phyloP scores from a whole-genome alignment of 163 green algal species.

The Coccomyxa subellipsoidea region DNA sequence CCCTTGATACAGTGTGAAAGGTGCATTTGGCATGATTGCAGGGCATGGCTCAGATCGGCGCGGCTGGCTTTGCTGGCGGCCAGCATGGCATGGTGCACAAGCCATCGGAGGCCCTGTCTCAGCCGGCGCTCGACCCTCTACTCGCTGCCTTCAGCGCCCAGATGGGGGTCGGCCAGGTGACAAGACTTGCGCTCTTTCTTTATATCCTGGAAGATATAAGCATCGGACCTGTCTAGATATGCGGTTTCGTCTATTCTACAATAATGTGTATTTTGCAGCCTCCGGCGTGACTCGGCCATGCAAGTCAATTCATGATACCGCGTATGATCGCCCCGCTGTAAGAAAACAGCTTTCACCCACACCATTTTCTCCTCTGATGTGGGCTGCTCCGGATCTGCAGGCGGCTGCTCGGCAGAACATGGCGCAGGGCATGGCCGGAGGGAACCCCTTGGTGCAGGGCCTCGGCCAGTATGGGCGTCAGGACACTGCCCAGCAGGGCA shows the following conservation, averaged over 20 bases:
- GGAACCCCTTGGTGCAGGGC: not conserved
- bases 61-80: not conserved
- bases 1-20: too few species aligned
- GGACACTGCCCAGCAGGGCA: not conserved
- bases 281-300: too few species aligned
- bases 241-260: too few species aligned
- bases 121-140: not conserved
- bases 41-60: not conserved
- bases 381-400: not conserved
- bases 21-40: not conserved
- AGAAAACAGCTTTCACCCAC: too few species aligned
- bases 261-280: too few species aligned
- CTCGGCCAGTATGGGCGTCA: not conserved
- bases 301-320: too few species aligned
- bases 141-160: not conserved
- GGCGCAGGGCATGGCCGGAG: not conserved
- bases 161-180: not conserved
- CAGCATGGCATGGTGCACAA: not conserved
- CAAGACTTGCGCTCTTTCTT: too few species aligned
- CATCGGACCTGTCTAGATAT: too few species aligned
- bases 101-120: not conserved
- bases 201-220: too few species aligned
- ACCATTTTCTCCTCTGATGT: not conserved
- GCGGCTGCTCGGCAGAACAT: not conserved
- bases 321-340: too few species aligned